Base-by-base conservation (phyloP, 129 eudicot genomes). In the Oenanthe sinensis region DNA sequence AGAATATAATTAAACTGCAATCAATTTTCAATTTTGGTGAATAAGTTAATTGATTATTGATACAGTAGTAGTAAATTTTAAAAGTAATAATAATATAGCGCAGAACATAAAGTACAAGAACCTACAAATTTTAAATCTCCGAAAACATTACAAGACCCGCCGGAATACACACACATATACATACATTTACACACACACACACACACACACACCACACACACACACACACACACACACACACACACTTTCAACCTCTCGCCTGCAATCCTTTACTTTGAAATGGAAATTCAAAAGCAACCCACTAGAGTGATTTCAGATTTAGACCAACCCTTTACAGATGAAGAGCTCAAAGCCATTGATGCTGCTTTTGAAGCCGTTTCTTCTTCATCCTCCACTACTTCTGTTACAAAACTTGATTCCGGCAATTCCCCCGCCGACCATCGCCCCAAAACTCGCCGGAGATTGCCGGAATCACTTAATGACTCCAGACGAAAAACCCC, bases 281-380 rank as follows among this genome's bases (percentile, higher is more conserved):
- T 72, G 76, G 20, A 22, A 72, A 72, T 12, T 44, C 22, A 44
- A 72, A 13, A n/a, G 11, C 37, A 43, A 43, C 55, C 54, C 54
- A 9, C 54, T 43, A 22, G 54, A n/a, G 8, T 44, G 44, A 14
- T 44, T 37, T 72, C 76, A 42, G 55, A 72, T 72, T 72, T 15
- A 22, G 76, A 72, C 76, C 76, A 10, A 5, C 76, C 76, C 54
- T 72, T 72, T 44, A 43, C 76, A 72, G 76, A 72, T 12, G 36
- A 72, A 72, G 76, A 72, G 30, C 54, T 72, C 12, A 46, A 72
- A 72, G 76, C 76, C 39, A 72, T 72, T 72, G 76, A 24, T 15
- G 76, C 54, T 2, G 76, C 76, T 12, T 72, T 43, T n/a, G 50
- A 72, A 72, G 33, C 76, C 39, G 76, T 47, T 19, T 42, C 76